Base-by-base conservation (phyloP, 768 basidiomycete species). In the Kwoniella sp. region DNA sequence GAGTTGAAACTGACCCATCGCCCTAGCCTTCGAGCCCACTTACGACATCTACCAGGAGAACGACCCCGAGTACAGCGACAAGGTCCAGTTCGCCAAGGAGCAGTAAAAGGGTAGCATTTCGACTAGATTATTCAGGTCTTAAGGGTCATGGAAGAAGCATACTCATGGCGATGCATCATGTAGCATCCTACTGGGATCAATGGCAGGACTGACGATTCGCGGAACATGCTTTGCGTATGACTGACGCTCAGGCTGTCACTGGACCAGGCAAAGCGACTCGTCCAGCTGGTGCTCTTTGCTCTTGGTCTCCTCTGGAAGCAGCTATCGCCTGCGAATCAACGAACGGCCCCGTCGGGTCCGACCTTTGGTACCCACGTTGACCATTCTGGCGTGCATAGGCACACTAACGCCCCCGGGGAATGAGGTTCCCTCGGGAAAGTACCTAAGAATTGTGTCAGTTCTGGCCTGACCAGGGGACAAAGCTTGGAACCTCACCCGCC, bases 331-430 rank as follows among this genome's bases (percentile, higher is more conserved):
- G n/a, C n/a, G n/a, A n/a, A n/a, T n/a, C n/a, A n/a, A n/a, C n/a
- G n/a, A n/a, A n/a, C n/a, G n/a, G n/a, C n/a, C n/a, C n/a, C n/a
- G n/a, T n/a, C n/a, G n/a, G n/a, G n/a, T n/a, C n/a, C n/a, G n/a
- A n/a, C n/a, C n/a, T n/a, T n/a, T n/a, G n/a, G n/a, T 9, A 52
- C 50, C 28, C 17, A 52, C 50, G 52, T 73, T 73, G 33, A 73
- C 71, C 68, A 73, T 69, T 27, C 72, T 46, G 12, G 72, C 72
- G 47, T 73, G 72, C 10, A 73, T 46, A 15, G 72, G 72, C 5
- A 71, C 61, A 50, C 67, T 60, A 11, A 71, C 64, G 10, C 72
- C 72, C 2, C 66, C 63, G 3, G 68, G 72, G 49, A 73, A 73
- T 5, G 70, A 68, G 9, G 72, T 73, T 0, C 71, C 71, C 12